Base-by-base conservation (phyloP, 768 basidiomycete genomes). In the Pleurotus cornucopiae region DNA sequence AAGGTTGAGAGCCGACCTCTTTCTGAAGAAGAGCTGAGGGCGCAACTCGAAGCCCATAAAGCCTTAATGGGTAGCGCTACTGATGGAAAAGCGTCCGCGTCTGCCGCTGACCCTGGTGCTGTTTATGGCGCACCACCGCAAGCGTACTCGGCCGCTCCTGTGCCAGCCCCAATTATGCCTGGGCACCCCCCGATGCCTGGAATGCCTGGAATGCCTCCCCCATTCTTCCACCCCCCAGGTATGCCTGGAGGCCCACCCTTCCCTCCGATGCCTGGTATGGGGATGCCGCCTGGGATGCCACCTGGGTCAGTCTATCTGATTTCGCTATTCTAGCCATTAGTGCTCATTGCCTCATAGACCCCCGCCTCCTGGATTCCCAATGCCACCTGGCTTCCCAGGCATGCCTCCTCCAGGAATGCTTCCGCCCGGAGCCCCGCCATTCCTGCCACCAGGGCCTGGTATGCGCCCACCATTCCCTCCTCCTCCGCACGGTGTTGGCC, bases 11-110 rank as follows among this genome's bases (percentile, higher is more conserved):
- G 93, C 63, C 79, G 82, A 2, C 78, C 85, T 1, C 70, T 98
- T 4, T 81, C 86, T 1, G 91, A 96, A 62, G 88, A 89, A 0
- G 91, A 98, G 64, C 79, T 98, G 14, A 83, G 81, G 58, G 85
- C 87, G 0, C 91, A 95, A 68, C 80, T 98, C 2, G 86, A 84
- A 54, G 90, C 92, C 1, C 96, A 98, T 71, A 93, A 88, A 68
- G 88, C 88, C 5, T 79, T 98, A 44, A 98, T 99, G 96, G 89
- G 90, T 30, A 53, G 51, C 21, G 79, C 73, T 6, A 69, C 70
- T 20, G 73, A 80, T 4, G 60, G 67, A 7, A 63, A 14, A 26
- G 1, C 76, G 6, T 67, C 72, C 18, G 61, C 73, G 12, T 64
- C 76, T 1, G 64, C 73, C 9, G 77, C 76, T 48, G 65, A 74